phyloP scores from a whole-genome alignment of 257 asterid genomes.

The Hygrophila difformis region DNA sequence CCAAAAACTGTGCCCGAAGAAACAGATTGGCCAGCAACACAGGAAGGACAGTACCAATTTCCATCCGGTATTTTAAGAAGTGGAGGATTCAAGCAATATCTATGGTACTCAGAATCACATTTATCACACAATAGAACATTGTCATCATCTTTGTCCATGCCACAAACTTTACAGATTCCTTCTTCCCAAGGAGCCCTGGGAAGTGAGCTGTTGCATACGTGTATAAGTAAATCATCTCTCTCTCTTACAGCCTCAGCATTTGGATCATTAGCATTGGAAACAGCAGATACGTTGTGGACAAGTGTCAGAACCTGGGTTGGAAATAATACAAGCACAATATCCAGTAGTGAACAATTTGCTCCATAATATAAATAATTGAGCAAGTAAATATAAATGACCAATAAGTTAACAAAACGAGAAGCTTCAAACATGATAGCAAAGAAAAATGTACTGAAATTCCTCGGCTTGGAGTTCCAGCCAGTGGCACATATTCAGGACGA shows the following conservation, averaged over 20 bases:
- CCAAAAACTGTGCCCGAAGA: slow-evolving; percentile 28
- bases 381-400: background rate
- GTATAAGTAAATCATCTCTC: slow-evolving; percentile 55
- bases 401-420: background rate
- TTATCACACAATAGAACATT: slow-evolving; percentile 79
- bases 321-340: slow-evolving; percentile 16
- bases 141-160: slow-evolving; percentile 92
- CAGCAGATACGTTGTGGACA: slow-evolving; percentile 42
- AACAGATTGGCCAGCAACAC: slow-evolving; percentile 47
- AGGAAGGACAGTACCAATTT: slow-evolving; percentile 93
- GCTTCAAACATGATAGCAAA: background rate
- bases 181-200: slow-evolving; percentile 99
- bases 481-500: background rate
- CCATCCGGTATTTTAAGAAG: slow-evolving; percentile 77
- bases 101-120: slow-evolving; percentile 88
- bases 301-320: slow-evolving; percentile 59
- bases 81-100: slow-evolving; percentile 93
- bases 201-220: slow-evolving; percentile 43
- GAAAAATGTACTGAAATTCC: slow-evolving; percentile 1
- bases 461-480: background rate
- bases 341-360: slow-evolving; percentile 5
- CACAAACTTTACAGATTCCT: slow-evolving; percentile 91
- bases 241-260: slow-evolving; percentile 44
- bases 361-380: slow-evolving; percentile 1
- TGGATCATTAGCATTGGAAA: slow-evolving; percentile 23